Base-by-base conservation (phyloP, 176 grass and related monocot genomes). In the Puya raimondii region DNA sequence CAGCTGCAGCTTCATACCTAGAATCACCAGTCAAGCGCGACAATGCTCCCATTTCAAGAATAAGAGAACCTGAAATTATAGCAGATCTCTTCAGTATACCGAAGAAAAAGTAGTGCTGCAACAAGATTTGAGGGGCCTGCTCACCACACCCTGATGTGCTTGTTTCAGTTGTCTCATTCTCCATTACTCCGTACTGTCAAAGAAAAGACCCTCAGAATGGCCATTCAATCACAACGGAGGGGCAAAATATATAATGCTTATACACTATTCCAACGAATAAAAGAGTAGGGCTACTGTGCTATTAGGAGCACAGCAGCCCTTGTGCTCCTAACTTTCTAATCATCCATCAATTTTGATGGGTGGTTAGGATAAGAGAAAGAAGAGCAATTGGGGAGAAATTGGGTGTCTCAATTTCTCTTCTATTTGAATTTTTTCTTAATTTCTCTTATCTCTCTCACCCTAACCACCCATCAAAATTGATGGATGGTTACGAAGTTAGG, bases 121-220 rank as follows among this genome's bases (percentile, higher is more conserved):
- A 7, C 20, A 75, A 53, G 13, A 80, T 33, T 70, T 59, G 50
- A 29, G 9, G 61, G 72, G 48, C 67, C 26, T 23, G 79, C 88
- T 84, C 70, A 96, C 92, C 92, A 68, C 89, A 97, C 22, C 93
- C 93, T 70, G 93, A 97, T 85, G 93, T 97, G 82, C 89, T 97
- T 64, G 93, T 92, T 90, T 97, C 93, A 87, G 86, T 84, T 75
- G 84, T 97, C 71, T 97, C 93, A 71, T 90, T 90, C 72, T 92
- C 89, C 76, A 90, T 85, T 61, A 97, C 89, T 79, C 93, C 93
- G 10, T 97, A 70, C 93, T 97, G 77, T 68, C 69, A 87, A 85
- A 85, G 17, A 48, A 51, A 69, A 47, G 57, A 75, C 14, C 15
- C n/a, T 61, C 56, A 61, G n/a, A 61, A 20, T 10, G 16, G 54